Conservation (phyloP, 2,329 filamentous ascomycete genomes). For the Cordyceps javanica region DNA sequence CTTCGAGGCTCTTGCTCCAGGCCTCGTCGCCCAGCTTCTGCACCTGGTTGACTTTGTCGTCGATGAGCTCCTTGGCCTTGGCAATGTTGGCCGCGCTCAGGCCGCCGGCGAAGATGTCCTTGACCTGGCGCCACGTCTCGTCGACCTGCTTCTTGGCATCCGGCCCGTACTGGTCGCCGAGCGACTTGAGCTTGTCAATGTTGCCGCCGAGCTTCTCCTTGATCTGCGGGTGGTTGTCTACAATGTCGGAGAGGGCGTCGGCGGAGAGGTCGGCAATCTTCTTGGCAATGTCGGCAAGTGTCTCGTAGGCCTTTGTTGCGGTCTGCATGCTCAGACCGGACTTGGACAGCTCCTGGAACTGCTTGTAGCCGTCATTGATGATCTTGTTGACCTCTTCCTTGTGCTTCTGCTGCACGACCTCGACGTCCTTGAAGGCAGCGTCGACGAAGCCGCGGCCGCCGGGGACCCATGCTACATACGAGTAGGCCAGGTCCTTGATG, state of each 20-base stretch:
- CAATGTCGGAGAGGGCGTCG: constrained; percentile 56
- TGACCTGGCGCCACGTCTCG: constrained; percentile 66
- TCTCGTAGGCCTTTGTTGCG: constrained; percentile 53
- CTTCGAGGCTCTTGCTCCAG: constrained; percentile 64
- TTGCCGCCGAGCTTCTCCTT: constrained; percentile 67
- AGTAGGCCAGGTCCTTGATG: constrained; percentile 59
- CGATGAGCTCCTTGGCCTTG: constrained; percentile 55
- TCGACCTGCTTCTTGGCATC: constrained; percentile 73
- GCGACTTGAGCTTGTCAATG: constrained; percentile 61
- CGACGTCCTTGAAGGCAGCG: constrained; percentile 62
- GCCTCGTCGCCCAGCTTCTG: constrained; percentile 69
- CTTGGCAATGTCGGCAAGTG: constrained; percentile 55
- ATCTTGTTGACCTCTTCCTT: constrained; percentile 64
- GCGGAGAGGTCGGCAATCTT: constrained; percentile 55
- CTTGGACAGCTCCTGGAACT: constrained; percentile 57
- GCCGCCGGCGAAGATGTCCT: constrained; percentile 57
- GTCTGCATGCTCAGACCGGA: constrained; percentile 56
- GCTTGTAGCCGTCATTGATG: constrained; percentile 58
- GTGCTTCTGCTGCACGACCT: constrained; percentile 61
- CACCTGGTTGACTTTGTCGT: constrained; percentile 64
- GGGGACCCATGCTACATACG: constrained; percentile 66
- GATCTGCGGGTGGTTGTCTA: constrained; percentile 67
- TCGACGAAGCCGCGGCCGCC: constrained; percentile 65
- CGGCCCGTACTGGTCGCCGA: constrained; percentile 64
- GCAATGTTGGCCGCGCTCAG: constrained; percentile 46